Percentiles rank a stretch among this genome's conserved stretches.
These are phyloP conservation scores for Phoma sp. DNA, from an alignment of 2,329 filamentous ascomycete species.

Conservation along the genomic window DNA sequence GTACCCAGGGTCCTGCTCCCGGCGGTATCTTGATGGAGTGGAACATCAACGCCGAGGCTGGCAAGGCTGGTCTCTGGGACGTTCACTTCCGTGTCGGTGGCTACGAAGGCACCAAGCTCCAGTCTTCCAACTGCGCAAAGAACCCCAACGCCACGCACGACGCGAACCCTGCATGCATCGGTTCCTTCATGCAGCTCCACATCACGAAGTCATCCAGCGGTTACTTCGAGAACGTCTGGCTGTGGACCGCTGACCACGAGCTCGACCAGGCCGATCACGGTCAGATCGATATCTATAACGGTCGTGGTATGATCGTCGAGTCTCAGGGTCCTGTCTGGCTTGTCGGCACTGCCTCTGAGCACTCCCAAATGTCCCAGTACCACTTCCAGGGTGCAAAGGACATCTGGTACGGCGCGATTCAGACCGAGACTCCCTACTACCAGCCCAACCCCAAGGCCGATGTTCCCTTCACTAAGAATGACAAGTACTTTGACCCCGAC, in stretches of 20 bases:
- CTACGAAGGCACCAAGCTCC: conserved; percentile 80
- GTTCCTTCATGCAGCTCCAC: conserved; percentile 71
- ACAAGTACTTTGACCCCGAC: conserved; percentile 53
- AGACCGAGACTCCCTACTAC: conserved; percentile 76
- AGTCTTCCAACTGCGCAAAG: conserved; percentile 81
- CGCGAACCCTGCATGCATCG: conserved; percentile 73
- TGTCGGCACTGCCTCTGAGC: conserved; percentile 70
- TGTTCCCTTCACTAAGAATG: conserved; percentile 62
- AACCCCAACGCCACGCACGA: conserved; percentile 69
- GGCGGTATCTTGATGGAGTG: conserved; percentile 92
- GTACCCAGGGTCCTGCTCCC: conserved; percentile 81
- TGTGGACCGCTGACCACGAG: conserved; percentile 91
- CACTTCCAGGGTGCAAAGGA: conserved; percentile 67
- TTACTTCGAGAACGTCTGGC: conserved; percentile 90
- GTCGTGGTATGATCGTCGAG: conserved; percentile 83
- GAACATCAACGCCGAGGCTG: conserved; percentile 76
- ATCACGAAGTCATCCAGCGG: conserved; percentile 65
- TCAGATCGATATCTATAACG: conserved; percentile 87
- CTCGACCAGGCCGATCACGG: conserved; percentile 75
- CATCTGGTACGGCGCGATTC: conserved; percentile 69
- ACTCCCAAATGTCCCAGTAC: conserved; percentile 75
- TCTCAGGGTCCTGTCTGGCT: conserved; percentile 80
- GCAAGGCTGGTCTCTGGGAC: conserved; percentile 86
- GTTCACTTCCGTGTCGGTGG: conserved; percentile 95
- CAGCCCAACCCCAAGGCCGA: conserved; percentile 69